Evolutionary conservation across 768 basidiomycete species (phyloP).

Genomic region (Asterophora lycoperdoides): DNA sequence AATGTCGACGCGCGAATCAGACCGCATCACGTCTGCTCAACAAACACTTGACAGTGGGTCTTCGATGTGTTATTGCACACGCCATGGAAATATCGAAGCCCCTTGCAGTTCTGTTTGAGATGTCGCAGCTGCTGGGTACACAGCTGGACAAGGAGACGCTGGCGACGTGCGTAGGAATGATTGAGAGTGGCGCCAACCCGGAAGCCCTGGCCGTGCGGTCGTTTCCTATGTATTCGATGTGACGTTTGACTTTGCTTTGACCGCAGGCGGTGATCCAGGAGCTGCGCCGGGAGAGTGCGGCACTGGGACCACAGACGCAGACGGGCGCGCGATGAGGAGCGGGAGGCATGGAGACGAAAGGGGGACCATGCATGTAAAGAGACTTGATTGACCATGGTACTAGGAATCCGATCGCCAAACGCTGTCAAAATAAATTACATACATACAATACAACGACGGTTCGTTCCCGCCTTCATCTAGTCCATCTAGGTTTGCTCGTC

Average conservation of each 20-base stretch:
- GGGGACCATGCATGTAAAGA: background rate
- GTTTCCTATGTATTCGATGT: background rate
- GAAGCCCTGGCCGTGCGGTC: constrained; percentile 79
- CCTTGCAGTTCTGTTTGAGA: constrained; percentile 70
- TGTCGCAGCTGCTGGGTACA: constrained; percentile 85
- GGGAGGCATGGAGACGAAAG: background rate
- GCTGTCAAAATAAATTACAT: constrained; percentile 22
- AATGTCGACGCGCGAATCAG: constrained; percentile 53
- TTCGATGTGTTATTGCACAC: background rate
- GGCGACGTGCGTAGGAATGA: constrained; percentile 89
- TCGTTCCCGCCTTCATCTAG: constrained; percentile 5
- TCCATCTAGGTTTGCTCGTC: background rate
- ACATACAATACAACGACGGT: constrained; percentile 5
- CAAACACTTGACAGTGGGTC: constrained; percentile 68
- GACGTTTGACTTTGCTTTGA: constrained; percentile 6
- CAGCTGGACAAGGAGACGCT: constrained; percentile 86
- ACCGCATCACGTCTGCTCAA: constrained; percentile 59
- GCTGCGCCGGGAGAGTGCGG: constrained; percentile 64
- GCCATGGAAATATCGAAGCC: background rate
- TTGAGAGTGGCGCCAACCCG: constrained; percentile 82
- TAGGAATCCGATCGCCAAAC: constrained; percentile 19
- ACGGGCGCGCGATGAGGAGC: constrained; percentile 5
- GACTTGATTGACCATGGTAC: too few species aligned
- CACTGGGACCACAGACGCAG: constrained; percentile 30
- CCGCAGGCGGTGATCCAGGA: constrained; percentile 80